Base-by-base conservation (phyloP, 208 protist genomes). In the Crithidia bombi region DNA sequence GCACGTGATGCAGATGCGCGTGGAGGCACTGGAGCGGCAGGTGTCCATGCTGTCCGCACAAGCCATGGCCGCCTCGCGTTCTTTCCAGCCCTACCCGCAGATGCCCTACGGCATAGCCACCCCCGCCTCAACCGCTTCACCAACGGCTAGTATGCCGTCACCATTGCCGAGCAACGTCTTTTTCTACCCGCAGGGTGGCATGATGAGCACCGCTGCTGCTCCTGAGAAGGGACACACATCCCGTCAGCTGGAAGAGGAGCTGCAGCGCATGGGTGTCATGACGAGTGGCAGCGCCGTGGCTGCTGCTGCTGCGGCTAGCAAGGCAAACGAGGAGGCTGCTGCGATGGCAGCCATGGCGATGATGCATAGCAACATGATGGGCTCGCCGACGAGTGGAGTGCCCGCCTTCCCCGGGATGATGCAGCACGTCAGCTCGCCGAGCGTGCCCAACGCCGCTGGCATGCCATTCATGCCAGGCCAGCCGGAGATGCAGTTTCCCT, bases 11-110 rank as follows among this genome's bases (percentile, higher is more conserved):
- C 54, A 66, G 50, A 69, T 82, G 71, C 80, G 80, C 10, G 75
- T 86, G 21, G 80, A 86, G 25, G 61, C 63, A 32, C 66, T 86
- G 35, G 76, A 86, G 46, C 39, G 64, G 44, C 70, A 82, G 56
- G 54, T 78, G 35, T 41, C 56, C 38, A 69, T 74, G 52, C 54
- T 79, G 39, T 65, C 66, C 15, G 70, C 70, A 11, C 70, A 75
- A 15, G 39, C 57, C 44, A 57, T 75, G 52, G 32, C 47, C 12
- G 55, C 56, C 41, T 59, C 65, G 3, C 62, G 43, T 14, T 23
- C 62, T 17, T 69, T 65, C 57, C 70, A 69, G 62, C 43, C 39
- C 12, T 75, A 69, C 63, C 38, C 71, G 36, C 49, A 57, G 52
- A 59, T 70, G 44, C 36, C 62, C 21, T 70, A 77, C 33, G 57